Percentiles rank a stretch among this genome's conserved stretches.
Evolutionary conservation across 2,329 filamentous ascomycete genomes (phyloP).

Genomic region (Talaromyces sp.): DNA sequence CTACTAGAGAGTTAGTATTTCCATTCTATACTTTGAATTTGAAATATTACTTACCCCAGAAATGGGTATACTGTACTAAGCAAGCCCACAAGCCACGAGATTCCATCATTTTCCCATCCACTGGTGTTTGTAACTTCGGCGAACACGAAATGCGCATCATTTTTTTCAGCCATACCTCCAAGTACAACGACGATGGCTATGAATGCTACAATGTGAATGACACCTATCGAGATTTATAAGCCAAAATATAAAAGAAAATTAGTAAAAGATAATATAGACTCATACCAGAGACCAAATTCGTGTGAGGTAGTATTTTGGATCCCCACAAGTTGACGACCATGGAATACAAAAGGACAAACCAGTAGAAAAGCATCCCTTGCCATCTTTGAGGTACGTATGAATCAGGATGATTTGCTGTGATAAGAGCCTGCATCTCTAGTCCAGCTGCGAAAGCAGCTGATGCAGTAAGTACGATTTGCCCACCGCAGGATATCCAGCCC

Average conservation of each 20-base stretch:
- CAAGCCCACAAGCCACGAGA: background rate
- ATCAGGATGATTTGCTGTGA: background rate
- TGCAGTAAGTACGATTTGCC: background rate
- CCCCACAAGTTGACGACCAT: background rate
- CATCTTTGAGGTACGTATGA: background rate
- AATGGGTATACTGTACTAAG: background rate
- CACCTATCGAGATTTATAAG: background rate
- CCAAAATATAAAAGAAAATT: background rate
- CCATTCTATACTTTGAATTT: background rate
- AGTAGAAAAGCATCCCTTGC: background rate
- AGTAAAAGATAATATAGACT: background rate
- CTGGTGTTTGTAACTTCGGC: background rate
- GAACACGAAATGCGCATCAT: background rate
- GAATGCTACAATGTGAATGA: background rate
- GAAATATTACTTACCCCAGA: background rate
- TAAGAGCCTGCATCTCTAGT: background rate
- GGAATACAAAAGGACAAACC: background rate
- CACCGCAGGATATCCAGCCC: background rate
- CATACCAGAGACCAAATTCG: background rate
- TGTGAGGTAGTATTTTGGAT: background rate
- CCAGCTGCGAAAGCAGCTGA: background rate
- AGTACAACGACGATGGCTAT: background rate
- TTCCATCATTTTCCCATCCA: background rate
- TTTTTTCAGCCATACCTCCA: background rate
- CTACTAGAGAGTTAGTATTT: background rate